These are phyloP conservation scores for Magnaporthiopsis incrustans DNA, from an alignment of 2,329 filamentous ascomycete species.

Conservation along the genomic window DNA sequence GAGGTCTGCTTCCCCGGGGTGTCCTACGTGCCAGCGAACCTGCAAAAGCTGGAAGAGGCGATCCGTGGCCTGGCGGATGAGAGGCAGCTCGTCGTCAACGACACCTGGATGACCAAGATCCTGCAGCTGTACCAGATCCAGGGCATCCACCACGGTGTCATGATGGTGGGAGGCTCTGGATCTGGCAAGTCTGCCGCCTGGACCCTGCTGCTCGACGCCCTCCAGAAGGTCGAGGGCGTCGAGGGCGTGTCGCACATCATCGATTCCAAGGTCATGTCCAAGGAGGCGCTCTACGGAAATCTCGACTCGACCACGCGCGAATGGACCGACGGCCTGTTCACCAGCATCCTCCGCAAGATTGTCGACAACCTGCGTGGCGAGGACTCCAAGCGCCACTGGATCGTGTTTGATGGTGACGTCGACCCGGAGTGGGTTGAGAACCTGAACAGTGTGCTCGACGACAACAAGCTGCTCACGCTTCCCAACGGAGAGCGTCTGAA, in stretches of 20 bases:
- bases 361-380: slow-evolving; percentile 98
- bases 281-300: slow-evolving; percentile 92
- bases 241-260: slow-evolving; percentile 97
- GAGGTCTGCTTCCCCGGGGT: slow-evolving; percentile 83
- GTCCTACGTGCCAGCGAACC: slow-evolving; percentile 82
- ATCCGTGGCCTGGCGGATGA: slow-evolving; percentile 78
- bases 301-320: slow-evolving; percentile 95
- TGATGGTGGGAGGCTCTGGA: slow-evolving; percentile 99
- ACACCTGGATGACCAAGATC: slow-evolving; percentile 96
- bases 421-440: slow-evolving; percentile 99
- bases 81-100: slow-evolving; percentile 80
- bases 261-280: slow-evolving; percentile 99
- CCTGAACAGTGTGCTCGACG: slow-evolving; percentile 96
- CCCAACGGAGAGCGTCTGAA: slow-evolving; percentile 98
- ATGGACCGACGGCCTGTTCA: slow-evolving; percentile 98
- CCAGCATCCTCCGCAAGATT: slow-evolving; percentile 94
- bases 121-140: slow-evolving; percentile 98
- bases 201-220: slow-evolving; percentile 82
- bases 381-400: slow-evolving; percentile 96
- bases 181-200: slow-evolving; percentile 94
- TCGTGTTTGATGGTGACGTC: slow-evolving; percentile 97
- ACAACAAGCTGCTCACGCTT: slow-evolving; percentile 95
- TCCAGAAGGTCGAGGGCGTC: slow-evolving; percentile 79
- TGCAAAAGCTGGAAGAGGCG: slow-evolving; percentile 69
- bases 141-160: slow-evolving; percentile 95